phyloP scores from a whole-genome alignment of 768 basidiomycete genomes.

The Hemileccinum rubropunctum region DNA sequence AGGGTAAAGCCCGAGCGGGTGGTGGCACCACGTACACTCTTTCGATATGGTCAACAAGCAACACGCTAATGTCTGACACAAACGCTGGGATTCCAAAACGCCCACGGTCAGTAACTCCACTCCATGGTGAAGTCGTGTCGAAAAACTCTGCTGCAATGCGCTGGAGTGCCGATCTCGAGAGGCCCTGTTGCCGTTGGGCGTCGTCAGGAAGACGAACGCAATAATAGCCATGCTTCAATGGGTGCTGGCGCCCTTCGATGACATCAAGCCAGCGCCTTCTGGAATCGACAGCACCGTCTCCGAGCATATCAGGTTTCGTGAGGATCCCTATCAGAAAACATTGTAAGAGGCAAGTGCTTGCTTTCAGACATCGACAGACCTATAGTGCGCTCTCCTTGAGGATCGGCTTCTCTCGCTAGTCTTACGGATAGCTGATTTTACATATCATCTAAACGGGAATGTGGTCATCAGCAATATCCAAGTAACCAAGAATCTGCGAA shows the following conservation, averaged over 20 bases:
- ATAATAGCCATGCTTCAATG: constrained; percentile 57
- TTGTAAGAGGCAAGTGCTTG: background rate
- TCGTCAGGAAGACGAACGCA: constrained; percentile 67
- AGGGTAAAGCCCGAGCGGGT: background rate
- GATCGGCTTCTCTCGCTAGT: constrained; percentile 54
- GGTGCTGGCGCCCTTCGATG: constrained; percentile 45
- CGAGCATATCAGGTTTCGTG: constrained; percentile 65
- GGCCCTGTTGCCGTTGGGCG: constrained; percentile 40
- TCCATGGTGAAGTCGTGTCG: constrained; percentile 50
- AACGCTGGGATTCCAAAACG: constrained; percentile 57
- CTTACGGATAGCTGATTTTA: constrained; percentile 59
- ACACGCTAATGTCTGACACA: constrained; percentile 47
- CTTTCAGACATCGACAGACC: constrained; percentile 36
- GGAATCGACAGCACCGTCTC: constrained; percentile 39
- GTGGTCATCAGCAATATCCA: background rate
- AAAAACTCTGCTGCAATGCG: constrained; percentile 45
- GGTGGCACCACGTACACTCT: constrained; percentile 39
- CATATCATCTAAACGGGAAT: constrained; percentile 52
- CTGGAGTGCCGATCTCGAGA: constrained; percentile 38
- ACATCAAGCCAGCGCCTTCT: constrained; percentile 49
- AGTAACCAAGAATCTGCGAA: background rate
- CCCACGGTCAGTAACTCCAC: constrained; percentile 36
- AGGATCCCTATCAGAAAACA: constrained; percentile 48
- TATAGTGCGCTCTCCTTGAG: constrained; percentile 56
- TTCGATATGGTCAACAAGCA: constrained; percentile 54